Evolutionary conservation across 768 basidiomycete genomes (phyloP).

Genomic region (Podaxis rugospora): DNA sequence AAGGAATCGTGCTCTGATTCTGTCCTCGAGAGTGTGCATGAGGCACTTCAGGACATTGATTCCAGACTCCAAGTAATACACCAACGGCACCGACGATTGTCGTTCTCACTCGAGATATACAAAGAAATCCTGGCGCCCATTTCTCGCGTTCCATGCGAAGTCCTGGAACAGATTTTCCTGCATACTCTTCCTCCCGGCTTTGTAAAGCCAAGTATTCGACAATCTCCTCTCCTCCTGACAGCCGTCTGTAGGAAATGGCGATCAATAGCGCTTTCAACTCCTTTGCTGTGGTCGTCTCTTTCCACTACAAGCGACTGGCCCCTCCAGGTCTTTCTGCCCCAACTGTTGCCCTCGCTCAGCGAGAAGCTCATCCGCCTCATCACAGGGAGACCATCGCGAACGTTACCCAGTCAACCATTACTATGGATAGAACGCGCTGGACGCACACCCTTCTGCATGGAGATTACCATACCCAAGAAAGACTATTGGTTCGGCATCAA

Average conservation of each 20-base stretch:
- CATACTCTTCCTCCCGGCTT: not conserved
- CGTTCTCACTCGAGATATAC: slow-evolving; percentile 3
- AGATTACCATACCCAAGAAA: slow-evolving; percentile 4
- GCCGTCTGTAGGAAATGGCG: slow-evolving; percentile 1
- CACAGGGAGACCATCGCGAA: not conserved
- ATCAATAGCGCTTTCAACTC: not conserved
- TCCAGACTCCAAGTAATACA: not conserved
- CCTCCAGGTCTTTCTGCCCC: not conserved
- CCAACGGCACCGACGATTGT: not conserved
- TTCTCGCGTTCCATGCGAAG: slow-evolving; percentile 2
- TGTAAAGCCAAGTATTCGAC: slow-evolving; percentile 3
- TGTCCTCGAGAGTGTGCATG: not conserved
- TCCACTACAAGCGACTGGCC: slow-evolving; percentile 6
- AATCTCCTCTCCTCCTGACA: slow-evolving; percentile 1
- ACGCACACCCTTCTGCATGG: not conserved
- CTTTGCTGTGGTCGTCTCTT: slow-evolving; percentile 2
- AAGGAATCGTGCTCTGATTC: not conserved
- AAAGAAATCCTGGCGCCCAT: not conserved
- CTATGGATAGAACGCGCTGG: slow-evolving; percentile 3
- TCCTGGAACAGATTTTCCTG: slow-evolving; percentile 1
- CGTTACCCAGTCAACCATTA: not conserved
- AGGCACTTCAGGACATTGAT: not conserved
- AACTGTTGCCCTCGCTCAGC: not conserved
- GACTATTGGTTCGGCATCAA: not conserved
- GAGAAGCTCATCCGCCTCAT: not conserved